These are phyloP conservation scores for Gryganskiella cystojenkinii DNA, from an alignment of 192 early-diverging fungal species.

Conservation along the genomic window DNA sequence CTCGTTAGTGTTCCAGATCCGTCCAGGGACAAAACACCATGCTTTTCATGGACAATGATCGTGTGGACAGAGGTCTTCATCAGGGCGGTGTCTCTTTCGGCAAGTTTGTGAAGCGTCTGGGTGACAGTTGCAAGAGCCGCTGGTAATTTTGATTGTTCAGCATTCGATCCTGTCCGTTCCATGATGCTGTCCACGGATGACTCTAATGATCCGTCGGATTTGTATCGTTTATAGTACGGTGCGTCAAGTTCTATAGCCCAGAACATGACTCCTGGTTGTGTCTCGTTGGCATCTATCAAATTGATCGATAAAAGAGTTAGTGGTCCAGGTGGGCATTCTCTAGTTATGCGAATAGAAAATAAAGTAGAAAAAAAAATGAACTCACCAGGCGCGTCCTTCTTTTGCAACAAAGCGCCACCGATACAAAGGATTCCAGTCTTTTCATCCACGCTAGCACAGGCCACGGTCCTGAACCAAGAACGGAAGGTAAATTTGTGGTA, in stretches of 20 bases:
- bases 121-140: conserved; percentile 8
- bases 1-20: conserved; percentile 50
- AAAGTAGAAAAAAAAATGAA: not conserved
- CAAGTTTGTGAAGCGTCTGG: conserved; percentile 27
- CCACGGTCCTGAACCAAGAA: conserved; percentile 55
- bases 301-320: not conserved
- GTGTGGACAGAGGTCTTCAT: conserved; percentile 40
- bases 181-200: not conserved
- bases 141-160: not conserved
- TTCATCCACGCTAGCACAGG: conserved; percentile 54
- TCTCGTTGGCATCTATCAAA: not conserved
- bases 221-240: conserved; percentile 25
- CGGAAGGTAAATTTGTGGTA: conserved; percentile 63
- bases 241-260: conserved; percentile 12
- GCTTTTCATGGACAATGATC: conserved; percentile 37
- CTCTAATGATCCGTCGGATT: conserved; percentile 8
- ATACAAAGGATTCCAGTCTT: conserved; percentile 53
- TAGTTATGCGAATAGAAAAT: too few species aligned
- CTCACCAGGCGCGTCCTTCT: conserved; percentile 14
- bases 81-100: conserved; percentile 28
- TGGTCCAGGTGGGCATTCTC: too few species aligned
- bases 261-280: conserved; percentile 15
- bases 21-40: conserved; percentile 47
- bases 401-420: conserved; percentile 48
- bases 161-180: not conserved